Evolutionary conservation across 257 asterid species (phyloP), one percentile per base, ranked within the genome.

Genomic region (Handroanthus guayacan): DNA sequence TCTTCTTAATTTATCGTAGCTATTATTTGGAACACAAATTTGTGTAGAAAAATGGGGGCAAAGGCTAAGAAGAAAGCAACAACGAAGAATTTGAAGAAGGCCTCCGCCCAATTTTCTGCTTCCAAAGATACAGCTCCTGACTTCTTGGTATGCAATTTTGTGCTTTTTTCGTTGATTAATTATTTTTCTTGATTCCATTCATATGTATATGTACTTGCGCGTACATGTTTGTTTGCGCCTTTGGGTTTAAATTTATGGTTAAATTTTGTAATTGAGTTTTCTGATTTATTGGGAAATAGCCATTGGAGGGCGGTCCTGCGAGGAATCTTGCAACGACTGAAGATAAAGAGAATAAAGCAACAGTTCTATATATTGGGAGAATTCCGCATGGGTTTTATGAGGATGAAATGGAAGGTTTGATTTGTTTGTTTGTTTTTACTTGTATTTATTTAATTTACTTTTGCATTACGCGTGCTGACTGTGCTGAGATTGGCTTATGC

Each of bases 381-480:
- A 91, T 95, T 66, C 99, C 99, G 0, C 99, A 95, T 78, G 99
- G 99, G 2, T 93, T 95, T 78, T 95, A 93, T 67, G 99, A 95
- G 92, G 71, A 85, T 73, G 98, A 95, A 73, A 93, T 95, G 97
- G 95, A 92, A 87, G 98, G 98, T 94, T 36, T 36, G 82, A 65
- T 31, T 60, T 75, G 18, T 51, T 64, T 39, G 47, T 9, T 62
- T 8, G n/a, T 13, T 43, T 56, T 7, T 25, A 3, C 13, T 54
- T 47, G 39, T 34, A 0, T 67, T 25, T 44, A 2, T 39, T 44
- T 7, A 7, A 2, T 31, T 20, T n/a, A 20, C 2, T 54, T 48
- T 68, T 44, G 36, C 60, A 4, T 2, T 10, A 1, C 7, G 7
- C 16, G 62, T 4, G 16, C 2, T 70, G 12, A 60, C 37, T 43